phyloP scores from a whole-genome alignment of 2,329 filamentous ascomycete species.

The Paracoccidioides lutzii region DNA sequence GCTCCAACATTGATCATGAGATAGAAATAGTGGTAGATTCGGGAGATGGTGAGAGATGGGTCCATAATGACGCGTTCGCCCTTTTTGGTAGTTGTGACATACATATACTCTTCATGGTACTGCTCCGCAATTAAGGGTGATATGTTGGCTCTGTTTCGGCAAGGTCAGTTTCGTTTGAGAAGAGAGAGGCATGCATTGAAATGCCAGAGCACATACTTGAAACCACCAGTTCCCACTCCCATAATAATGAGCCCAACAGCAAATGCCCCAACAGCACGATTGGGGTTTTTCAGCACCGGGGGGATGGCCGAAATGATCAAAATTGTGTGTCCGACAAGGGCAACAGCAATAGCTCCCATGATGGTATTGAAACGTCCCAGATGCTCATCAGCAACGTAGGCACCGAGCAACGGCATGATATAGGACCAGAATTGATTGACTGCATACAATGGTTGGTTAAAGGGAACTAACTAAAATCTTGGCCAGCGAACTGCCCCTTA shows the following conservation, averaged over 20 bases:
- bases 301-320: conserved; percentile 54
- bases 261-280: conserved; percentile 51
- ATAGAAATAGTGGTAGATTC: conserved; percentile 60
- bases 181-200: not conserved
- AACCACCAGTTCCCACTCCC: conserved; percentile 64
- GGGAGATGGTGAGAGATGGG: conserved; percentile 53
- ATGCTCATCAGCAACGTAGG: conserved; percentile 53
- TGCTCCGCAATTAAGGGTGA: conserved; percentile 60
- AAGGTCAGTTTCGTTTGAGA: not conserved
- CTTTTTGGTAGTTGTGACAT: conserved; percentile 41
- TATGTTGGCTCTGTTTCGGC: conserved; percentile 46
- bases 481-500: conserved; percentile 15
- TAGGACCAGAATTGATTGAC: conserved; percentile 52
- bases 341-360: conserved; percentile 49
- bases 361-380: conserved; percentile 55
- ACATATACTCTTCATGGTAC: conserved; percentile 46
- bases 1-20: conserved; percentile 58
- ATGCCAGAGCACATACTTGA: conserved; percentile 41
- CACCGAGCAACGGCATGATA: conserved; percentile 46
- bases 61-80: conserved; percentile 61
- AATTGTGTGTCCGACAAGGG: conserved; percentile 53
- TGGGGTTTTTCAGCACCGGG: conserved; percentile 44
- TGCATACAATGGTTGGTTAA: conserved; percentile 6
- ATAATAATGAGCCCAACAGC: conserved; percentile 53
- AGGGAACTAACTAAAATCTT: not conserved